Evolutionary conservation across 805 yeast species (phyloP).

Genomic region (Metschnikowia kofuensis): DNA sequence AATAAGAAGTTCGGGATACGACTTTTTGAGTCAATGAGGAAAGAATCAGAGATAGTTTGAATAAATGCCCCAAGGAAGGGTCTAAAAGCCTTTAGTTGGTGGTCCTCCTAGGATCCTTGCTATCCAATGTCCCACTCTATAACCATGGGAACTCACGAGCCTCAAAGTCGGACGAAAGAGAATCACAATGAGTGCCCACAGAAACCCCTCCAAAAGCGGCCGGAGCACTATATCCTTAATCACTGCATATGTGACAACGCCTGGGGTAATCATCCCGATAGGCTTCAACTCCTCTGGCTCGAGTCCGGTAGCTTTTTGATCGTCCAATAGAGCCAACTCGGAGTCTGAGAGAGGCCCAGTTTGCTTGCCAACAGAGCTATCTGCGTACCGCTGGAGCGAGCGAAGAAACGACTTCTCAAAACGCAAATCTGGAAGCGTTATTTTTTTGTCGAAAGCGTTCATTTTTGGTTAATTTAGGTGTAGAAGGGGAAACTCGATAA

Average conservation of each 20-base stretch:
- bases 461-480: not conserved
- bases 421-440: conserved; percentile 58
- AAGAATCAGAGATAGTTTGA: not conserved
- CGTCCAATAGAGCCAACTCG: conserved; percentile 20
- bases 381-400: conserved; percentile 31
- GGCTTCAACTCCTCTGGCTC: conserved; percentile 23
- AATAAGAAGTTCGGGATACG: too few species aligned
- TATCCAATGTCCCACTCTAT: conserved; percentile 10
- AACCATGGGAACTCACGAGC: conserved; percentile 13
- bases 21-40: too few species aligned
- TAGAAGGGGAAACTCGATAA: not conserved
- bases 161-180: conserved; percentile 14
- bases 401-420: conserved; percentile 59
- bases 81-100: not conserved
- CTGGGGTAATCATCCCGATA: conserved; percentile 40
- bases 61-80: not conserved
- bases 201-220: conserved; percentile 53
- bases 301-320: not conserved
- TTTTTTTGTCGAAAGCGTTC: conserved; percentile 2
- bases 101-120: conserved; percentile 11
- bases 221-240: conserved; percentile 49
- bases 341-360: conserved; percentile 17
- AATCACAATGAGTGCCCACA: conserved; percentile 28
- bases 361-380: conserved; percentile 24
- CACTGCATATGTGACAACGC: conserved; percentile 46